Percentiles rank a stretch among this genome's conserved stretches.
phyloP scores from a whole-genome alignment of 257 asterid genomes.

The Petunia secreta region DNA sequence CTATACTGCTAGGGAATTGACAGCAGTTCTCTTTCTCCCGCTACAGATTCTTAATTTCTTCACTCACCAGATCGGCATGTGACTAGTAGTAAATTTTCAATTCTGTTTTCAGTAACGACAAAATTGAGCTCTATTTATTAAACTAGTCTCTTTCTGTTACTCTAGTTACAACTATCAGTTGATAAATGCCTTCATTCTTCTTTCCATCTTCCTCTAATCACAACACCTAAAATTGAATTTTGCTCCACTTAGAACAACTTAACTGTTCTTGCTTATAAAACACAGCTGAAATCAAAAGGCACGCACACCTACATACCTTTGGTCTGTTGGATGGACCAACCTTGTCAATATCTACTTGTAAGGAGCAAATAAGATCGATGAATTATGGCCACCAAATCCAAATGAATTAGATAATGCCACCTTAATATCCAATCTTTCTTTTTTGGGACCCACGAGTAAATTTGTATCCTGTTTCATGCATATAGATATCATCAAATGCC shows the following conservation, averaged over 20 bases:
- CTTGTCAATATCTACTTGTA: slow-evolving; percentile 25
- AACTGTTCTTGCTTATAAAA: not conserved
- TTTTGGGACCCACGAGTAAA: slow-evolving; percentile 28
- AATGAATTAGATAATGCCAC: slow-evolving; percentile 33
- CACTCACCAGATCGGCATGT: not conserved
- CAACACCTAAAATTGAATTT: not conserved
- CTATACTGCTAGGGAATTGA: not conserved
- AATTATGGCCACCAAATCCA: slow-evolving; percentile 37
- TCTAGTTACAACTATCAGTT: not conserved
- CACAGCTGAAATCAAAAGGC: not conserved
- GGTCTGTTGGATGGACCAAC: not conserved
- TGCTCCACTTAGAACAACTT: not conserved
- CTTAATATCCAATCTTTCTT: slow-evolving; percentile 34
- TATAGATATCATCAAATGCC: not conserved
- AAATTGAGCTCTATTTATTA: not conserved
- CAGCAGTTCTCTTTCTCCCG: not conserved
- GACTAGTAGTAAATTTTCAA: not conserved
- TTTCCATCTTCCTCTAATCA: not conserved
- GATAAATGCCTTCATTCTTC: not conserved
- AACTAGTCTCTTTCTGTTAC: not conserved
- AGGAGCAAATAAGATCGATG: slow-evolving; percentile 32
- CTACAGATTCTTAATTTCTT: not conserved
- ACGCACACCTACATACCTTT: not conserved
- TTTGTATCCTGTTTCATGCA: slow-evolving; percentile 28
- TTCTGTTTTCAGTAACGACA: not conserved